Base-by-base conservation (phyloP, 2,329 filamentous ascomycete species). In the Aspergillus candidus region DNA sequence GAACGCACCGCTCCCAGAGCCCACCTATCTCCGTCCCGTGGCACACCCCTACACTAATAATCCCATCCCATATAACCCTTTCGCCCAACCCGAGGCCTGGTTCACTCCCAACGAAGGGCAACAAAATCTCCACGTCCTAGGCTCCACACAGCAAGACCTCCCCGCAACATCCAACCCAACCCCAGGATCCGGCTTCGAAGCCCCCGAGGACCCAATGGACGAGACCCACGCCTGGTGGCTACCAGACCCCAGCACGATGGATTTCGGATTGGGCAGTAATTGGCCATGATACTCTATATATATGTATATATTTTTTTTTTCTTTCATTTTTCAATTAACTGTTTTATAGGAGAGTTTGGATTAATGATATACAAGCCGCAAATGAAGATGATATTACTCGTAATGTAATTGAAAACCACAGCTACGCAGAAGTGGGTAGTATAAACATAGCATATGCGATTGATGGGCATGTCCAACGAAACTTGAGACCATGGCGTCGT, bases 201-300 rank as follows among this genome's bases (percentile, higher is more conserved):
- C 75, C 7, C 71, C 82, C 1, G 78, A 83, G 31, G 76, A 77
- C 35, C 62, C 84, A 4, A 72, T 84, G 3, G 73, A 78, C 36
- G 80, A 84, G 39, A 78, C 76, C 38, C 79, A 83, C 48, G 77
- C 84, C 53, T 82, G 77, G 78, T 82, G 79, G 72, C 71, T 81
- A 42, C 69, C 74, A 31, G 82, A 86, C 55, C 80, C 84, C 54
- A 74, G 71, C 13, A 75, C 77, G 39, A 64, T 84, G 4, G 79
- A 77, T 0, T 61, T 76, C 4, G 81, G 80, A 1, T 78, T 84
- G 50, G 81, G 77, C 18, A 82, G 80, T 43, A 85, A 81, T 80
- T 55, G 50, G 14, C 60, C 57, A 22, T 47, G 50, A 32, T 66
- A 62, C n/a, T n/a, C n/a, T n/a, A n/a, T n/a, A n/a, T n/a, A n/a